These are phyloP conservation scores for Juncus effusus DNA, from an alignment of 176 grass and related monocot genomes.

Conservation along the genomic window DNA sequence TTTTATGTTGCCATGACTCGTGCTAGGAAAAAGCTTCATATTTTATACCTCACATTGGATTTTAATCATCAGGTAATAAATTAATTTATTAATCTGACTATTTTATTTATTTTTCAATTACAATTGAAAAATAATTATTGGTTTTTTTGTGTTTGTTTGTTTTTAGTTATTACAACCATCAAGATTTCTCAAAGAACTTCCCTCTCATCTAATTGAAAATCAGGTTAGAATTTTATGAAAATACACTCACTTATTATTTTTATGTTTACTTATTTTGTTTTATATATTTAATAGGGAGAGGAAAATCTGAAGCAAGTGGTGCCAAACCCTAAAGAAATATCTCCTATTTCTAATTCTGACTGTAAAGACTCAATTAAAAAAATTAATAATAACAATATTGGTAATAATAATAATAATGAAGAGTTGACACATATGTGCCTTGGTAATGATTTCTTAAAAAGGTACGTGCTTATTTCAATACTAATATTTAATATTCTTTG, in stretches of 20 bases:
- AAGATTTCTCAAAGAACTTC: constrained; percentile 89
- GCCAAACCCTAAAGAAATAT: constrained; percentile 5
- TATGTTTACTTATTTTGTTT: too few relatives aligned
- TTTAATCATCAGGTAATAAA: constrained; percentile 59
- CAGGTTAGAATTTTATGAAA: constrained; percentile 59
- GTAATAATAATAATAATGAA: constrained; percentile 8
- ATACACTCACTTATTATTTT: background rate
- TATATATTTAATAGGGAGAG: constrained; percentile 16
- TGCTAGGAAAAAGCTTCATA: constrained; percentile 77
- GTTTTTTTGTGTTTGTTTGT: constrained; percentile 28
- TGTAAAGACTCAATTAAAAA: too few relatives aligned
- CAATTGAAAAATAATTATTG: background rate
- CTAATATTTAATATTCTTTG: too few relatives aligned
- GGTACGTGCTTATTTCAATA: constrained; percentile 30
- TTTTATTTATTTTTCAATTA: background rate
- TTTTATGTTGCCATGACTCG: constrained; percentile 97
- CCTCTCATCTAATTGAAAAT: constrained; percentile 68
- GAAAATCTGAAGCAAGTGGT: constrained; percentile 26
- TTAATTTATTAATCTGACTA: background rate
- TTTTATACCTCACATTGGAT: constrained; percentile 76
- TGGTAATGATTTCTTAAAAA: constrained; percentile 86
- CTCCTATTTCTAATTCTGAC: too few relatives aligned
- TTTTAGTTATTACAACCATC: constrained; percentile 81
- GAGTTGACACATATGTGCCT: constrained; percentile 49
- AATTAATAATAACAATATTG: constrained; percentile 8